phyloP scores from a whole-genome alignment of 805 yeast genomes.

The Saturnispora zaruensis region DNA sequence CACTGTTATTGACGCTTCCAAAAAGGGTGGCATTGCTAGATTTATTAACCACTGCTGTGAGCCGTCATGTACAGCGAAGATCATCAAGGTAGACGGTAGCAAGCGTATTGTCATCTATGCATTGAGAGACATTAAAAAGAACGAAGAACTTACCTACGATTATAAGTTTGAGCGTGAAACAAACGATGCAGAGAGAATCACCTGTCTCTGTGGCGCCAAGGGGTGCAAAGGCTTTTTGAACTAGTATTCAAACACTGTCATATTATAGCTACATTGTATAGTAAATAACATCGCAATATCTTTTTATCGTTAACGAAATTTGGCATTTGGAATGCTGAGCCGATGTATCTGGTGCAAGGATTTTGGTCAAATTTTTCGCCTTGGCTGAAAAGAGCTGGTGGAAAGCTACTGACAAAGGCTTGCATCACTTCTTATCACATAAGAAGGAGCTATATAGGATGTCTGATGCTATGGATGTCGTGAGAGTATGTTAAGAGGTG shows the following conservation, averaged over 20 bases:
- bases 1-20: constrained; percentile 94
- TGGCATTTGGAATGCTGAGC: background rate
- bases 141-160: constrained; percentile 91
- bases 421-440: background rate
- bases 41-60: constrained; percentile 96
- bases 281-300: background rate
- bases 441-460: constrained; percentile 24
- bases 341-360: background rate
- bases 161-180: constrained; percentile 91
- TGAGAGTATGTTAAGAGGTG: constrained; percentile 35
- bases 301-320: too few relatives aligned
- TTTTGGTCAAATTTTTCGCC: background rate
- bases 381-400: constrained; percentile 1
- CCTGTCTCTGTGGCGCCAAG: constrained; percentile 92
- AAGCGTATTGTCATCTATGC: constrained; percentile 95
- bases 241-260: constrained; percentile 23
- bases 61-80: constrained; percentile 96
- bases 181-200: constrained; percentile 77
- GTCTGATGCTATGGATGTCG: constrained; percentile 56
- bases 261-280: background rate
- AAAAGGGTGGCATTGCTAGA: constrained; percentile 93
- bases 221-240: constrained; percentile 90
- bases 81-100: constrained; percentile 88
- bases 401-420: background rate
- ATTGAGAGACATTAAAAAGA: constrained; percentile 73